phyloP scores from a whole-genome alignment of 2,329 filamentous ascomycete species.

The Coniochaeta sp. region DNA sequence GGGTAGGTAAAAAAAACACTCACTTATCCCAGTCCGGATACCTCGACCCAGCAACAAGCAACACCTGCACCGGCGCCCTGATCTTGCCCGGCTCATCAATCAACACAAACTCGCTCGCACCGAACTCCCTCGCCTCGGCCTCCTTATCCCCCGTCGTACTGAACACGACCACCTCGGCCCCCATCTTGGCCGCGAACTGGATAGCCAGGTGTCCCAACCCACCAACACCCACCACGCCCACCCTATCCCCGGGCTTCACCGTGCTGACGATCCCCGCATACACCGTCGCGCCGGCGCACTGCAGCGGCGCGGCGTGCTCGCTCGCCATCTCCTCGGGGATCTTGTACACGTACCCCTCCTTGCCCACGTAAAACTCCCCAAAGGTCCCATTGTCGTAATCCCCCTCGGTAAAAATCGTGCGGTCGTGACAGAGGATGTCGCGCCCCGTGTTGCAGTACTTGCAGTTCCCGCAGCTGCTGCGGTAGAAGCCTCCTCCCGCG shows the following conservation, averaged over 20 bases:
- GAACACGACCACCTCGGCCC: slow-evolving; percentile 57
- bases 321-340: slow-evolving; percentile 38
- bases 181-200: slow-evolving; percentile 62
- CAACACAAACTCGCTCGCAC: slow-evolving; percentile 32
- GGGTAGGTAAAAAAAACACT: background rate
- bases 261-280: slow-evolving; percentile 25
- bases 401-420: slow-evolving; percentile 28
- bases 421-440: slow-evolving; percentile 30
- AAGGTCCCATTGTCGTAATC: slow-evolving; percentile 40
- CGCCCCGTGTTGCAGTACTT: slow-evolving; percentile 31
- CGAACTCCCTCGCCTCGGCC: slow-evolving; percentile 28
- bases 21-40: slow-evolving; percentile 12
- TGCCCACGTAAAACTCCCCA: slow-evolving; percentile 37
- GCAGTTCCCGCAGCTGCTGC: slow-evolving; percentile 33
- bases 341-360: slow-evolving; percentile 36
- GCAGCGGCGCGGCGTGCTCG: slow-evolving; percentile 42
- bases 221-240: slow-evolving; percentile 52
- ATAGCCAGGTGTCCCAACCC: slow-evolving; percentile 62
- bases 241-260: slow-evolving; percentile 24
- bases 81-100: slow-evolving; percentile 8
- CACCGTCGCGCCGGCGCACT: slow-evolving; percentile 42
- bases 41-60: slow-evolving; percentile 9
- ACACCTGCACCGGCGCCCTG: slow-evolving; percentile 6
- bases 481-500: slow-evolving; percentile 34
- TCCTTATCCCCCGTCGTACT: slow-evolving; percentile 56